phyloP scores from a whole-genome alignment of 176 grass and related monocot species.

The Oryza glaberrima region DNA sequence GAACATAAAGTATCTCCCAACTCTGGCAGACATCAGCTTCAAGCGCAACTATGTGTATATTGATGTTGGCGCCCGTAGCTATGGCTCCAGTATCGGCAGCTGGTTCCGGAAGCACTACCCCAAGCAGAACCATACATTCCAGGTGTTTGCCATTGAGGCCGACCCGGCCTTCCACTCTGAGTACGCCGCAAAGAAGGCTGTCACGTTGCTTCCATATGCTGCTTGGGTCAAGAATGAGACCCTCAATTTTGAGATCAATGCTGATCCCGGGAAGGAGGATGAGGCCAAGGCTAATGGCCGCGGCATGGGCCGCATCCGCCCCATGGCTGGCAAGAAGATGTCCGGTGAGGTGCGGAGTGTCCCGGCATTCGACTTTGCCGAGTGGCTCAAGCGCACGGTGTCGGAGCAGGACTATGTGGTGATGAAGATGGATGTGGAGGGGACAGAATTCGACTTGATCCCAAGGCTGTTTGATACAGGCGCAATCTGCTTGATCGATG shows the following conservation, averaged over 20 bases:
- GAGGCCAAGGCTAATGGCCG: conserved; percentile 40
- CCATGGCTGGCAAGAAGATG: conserved; percentile 28
- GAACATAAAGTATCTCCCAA: conserved; percentile 72
- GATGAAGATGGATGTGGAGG: conserved; percentile 90
- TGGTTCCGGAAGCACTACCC: conserved; percentile 90
- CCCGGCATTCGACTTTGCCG: conserved; percentile 70
- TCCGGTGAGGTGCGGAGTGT: conserved; percentile 48
- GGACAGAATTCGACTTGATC: conserved; percentile 77
- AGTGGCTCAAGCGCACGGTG: conserved; percentile 65
- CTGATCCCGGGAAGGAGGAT: conserved; percentile 56
- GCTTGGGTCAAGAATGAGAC: conserved; percentile 80
- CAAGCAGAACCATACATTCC: conserved; percentile 82
- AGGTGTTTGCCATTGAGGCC: conserved; percentile 78
- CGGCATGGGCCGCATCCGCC: conserved; percentile 74
- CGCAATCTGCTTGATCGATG: conserved; percentile 68
- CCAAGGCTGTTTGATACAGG: conserved; percentile 72
- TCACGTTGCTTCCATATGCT: conserved; percentile 70
- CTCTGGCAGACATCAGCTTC: conserved; percentile 68
- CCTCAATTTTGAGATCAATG: conserved; percentile 72
- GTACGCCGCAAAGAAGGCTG: conserved; percentile 66
- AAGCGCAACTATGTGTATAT: conserved; percentile 68
- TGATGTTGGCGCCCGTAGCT: conserved; percentile 70
- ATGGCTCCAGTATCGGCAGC: conserved; percentile 75
- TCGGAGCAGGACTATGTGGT: conserved; percentile 74
- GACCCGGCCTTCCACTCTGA: conserved; percentile 68